These are phyloP conservation scores for Rubia yunnanensis DNA, from an alignment of 257 asterid species.

Conservation along the genomic window DNA sequence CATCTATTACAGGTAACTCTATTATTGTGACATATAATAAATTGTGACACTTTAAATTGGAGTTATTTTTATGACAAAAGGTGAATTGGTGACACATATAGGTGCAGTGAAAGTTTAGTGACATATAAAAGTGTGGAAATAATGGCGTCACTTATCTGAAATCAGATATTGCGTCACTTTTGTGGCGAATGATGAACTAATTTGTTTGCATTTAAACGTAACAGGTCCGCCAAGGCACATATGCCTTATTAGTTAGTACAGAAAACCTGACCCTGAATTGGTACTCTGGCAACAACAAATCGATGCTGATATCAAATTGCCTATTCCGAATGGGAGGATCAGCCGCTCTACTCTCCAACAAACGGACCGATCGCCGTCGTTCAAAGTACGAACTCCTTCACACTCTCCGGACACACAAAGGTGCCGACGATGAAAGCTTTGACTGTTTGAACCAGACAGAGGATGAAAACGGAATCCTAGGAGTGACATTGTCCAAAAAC, in stretches of 20 bases:
- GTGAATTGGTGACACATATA: no score
- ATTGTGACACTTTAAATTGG: no score
- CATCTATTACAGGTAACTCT: background rate
- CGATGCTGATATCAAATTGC: constrained; percentile 29
- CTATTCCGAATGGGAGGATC: constrained; percentile 30
- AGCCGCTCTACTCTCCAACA: constrained; percentile 27
- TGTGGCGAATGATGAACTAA: no score
- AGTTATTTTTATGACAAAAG: no score
- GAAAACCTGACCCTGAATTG: constrained; percentile 23
- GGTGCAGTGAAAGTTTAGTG: no score
- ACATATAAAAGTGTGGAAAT: no score
- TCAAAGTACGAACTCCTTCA: constrained; percentile 22
- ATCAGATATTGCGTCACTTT: no score
- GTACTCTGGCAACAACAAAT: constrained; percentile 19
- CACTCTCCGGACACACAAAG: constrained; percentile 28
- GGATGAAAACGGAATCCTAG: constrained; percentile 12
- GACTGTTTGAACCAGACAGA: constrained; percentile 18
- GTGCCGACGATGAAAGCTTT: constrained; percentile 23
- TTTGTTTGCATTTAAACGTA: background rate
- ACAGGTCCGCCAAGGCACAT: constrained; percentile 8
- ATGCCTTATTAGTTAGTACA: constrained; percentile 24
- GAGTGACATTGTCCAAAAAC: constrained; percentile 37
- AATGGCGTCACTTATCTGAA: no score
- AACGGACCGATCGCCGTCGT: constrained; percentile 11
- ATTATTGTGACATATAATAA: no score